phyloP scores from a whole-genome alignment of 169 alveolate genomes.

The Plasmodium reichenowi region DNA sequence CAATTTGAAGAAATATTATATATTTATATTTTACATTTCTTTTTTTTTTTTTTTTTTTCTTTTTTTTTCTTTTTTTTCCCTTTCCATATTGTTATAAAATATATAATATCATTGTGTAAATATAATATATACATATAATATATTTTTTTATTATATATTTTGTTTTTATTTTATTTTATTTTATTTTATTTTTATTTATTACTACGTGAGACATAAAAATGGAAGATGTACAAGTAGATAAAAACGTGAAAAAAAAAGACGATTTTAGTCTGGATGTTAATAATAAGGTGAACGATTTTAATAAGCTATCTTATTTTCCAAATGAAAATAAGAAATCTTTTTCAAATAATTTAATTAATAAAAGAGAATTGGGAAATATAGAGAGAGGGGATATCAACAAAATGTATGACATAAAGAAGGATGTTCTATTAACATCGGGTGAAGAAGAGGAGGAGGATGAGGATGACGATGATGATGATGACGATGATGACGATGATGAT shows the following conservation, averaged over 20 bases:
- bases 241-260: slow-evolving; percentile 25
- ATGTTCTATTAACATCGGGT: not conserved
- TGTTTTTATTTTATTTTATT: too few species aligned
- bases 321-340: not conserved
- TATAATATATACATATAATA: too few species aligned
- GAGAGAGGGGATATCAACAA: not conserved
- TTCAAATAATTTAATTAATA: not conserved
- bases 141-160: too few species aligned
- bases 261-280: slow-evolving; percentile 12
- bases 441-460: not conserved
- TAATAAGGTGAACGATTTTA: slow-evolving; percentile 18
- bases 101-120: too few species aligned
- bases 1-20: too few species aligned
- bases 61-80: too few species aligned
- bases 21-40: too few species aligned
- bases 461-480: not conserved
- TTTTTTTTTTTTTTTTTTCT: too few species aligned
- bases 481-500: not conserved
- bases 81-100: too few species aligned
- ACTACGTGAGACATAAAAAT: not conserved
- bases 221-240: slow-evolving; percentile 10
- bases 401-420: not conserved
- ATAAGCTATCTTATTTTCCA: not conserved
- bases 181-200: too few species aligned
- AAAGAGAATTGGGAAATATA: not conserved